phyloP scores from a whole-genome alignment of 2,329 filamentous ascomycete genomes.

The Penicillium hesseltinei region DNA sequence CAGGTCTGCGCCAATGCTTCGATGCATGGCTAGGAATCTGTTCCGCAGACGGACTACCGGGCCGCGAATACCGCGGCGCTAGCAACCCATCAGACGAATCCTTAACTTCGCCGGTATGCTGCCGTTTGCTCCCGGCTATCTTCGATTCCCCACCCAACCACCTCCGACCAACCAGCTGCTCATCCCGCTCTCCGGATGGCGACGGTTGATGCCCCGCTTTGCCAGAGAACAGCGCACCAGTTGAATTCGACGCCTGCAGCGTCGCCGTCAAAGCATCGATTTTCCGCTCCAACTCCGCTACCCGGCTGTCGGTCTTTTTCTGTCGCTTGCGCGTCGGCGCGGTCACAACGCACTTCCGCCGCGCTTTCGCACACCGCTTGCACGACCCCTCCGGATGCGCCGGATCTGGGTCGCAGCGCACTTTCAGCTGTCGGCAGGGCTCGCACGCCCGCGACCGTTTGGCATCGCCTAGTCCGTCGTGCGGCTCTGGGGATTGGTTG shows the following conservation, averaged over 20 bases:
- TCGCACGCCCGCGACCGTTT: conserved; percentile 73
- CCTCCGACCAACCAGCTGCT: conserved; percentile 35
- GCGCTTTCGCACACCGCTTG: conserved; percentile 75
- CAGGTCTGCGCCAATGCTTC: conserved; percentile 25
- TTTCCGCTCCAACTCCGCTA: conserved; percentile 88
- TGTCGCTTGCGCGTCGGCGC: conserved; percentile 74
- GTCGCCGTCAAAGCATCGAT: conserved; percentile 84
- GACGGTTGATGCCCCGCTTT: conserved; percentile 8
- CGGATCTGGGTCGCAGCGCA: conserved; percentile 77
- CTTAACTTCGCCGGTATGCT: conserved; percentile 32
- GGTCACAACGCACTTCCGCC: conserved; percentile 74
- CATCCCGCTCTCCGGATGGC: conserved; percentile 31
- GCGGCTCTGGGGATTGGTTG: conserved; percentile 10
- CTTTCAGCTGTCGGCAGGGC: conserved; percentile 72
- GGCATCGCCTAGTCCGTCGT: conserved; percentile 46
- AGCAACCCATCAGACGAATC: conserved; percentile 14
- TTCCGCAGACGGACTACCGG: conserved; percentile 22
- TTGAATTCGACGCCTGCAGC: conserved; percentile 57
- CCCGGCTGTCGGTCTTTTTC: conserved; percentile 87
- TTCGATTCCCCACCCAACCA: conserved; percentile 24
- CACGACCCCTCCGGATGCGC: conserved; percentile 63
- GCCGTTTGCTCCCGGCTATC: conserved; percentile 32
- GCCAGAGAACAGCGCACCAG: conserved; percentile 19
- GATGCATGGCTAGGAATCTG: conserved; percentile 17
- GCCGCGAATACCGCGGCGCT: conserved; percentile 24